These are phyloP conservation scores for Cymbopogon flexuosus DNA, from an alignment of 202 grass and related monocot species.

Conservation along the genomic window DNA sequence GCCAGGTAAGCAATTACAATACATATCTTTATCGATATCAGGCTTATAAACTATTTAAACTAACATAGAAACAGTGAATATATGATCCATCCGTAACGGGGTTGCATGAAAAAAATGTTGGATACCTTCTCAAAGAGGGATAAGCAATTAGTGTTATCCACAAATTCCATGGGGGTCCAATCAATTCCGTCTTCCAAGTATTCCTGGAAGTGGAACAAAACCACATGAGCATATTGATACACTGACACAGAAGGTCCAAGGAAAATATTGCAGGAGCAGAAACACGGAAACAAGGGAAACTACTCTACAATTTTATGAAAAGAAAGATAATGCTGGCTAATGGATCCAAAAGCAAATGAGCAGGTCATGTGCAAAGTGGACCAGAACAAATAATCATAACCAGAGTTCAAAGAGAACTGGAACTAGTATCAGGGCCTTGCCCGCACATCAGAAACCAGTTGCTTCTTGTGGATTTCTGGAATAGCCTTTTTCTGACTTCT, in stretches of 20 bases:
- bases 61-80: background rate
- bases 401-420: constrained; percentile 2
- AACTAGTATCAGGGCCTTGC: constrained; percentile 15
- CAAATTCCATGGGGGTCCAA: constrained; percentile 86
- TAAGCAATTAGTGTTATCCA: constrained; percentile 87
- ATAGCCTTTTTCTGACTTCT: background rate
- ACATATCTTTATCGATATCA: constrained; percentile 11
- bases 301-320: background rate
- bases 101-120: constrained; percentile 3
- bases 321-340: constrained; percentile 23
- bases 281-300: background rate
- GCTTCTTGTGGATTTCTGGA: background rate
- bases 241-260: background rate
- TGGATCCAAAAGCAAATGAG: constrained; percentile 15
- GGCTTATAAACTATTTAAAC: background rate
- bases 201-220: constrained; percentile 54
- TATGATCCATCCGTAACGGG: background rate
- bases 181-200: constrained; percentile 91
- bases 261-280: constrained; percentile 23
- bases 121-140: constrained; percentile 95
- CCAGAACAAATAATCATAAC: background rate
- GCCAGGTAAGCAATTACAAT: constrained; percentile 18
- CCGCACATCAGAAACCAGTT: background rate
- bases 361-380: background rate
- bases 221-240: constrained; percentile 6